Percentiles rank a stretch among this genome's conserved stretches.
These are phyloP conservation scores for Periglandula ipomoeae DNA, from an alignment of 2,329 filamentous ascomycete genomes.

Conservation along the genomic window DNA sequence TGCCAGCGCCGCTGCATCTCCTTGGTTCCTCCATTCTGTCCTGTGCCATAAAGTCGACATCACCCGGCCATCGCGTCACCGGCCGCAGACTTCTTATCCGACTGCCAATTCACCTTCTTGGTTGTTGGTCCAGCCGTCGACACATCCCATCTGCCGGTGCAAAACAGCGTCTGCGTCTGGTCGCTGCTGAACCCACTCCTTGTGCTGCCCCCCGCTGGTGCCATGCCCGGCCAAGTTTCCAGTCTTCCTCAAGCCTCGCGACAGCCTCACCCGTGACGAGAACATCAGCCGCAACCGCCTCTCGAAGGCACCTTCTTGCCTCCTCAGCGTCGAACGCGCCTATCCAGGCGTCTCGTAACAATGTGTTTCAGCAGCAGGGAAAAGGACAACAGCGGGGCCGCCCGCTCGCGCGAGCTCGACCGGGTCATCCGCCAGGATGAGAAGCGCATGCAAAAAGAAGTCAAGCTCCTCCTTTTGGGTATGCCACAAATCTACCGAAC, in stretches of 20 bases:
- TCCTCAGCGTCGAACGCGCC: not conserved
- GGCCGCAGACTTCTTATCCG: not conserved
- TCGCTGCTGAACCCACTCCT: not conserved
- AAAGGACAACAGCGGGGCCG: constrained; percentile 34
- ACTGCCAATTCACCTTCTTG: not conserved
- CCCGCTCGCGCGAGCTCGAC: constrained; percentile 71
- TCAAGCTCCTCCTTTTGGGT: constrained; percentile 93
- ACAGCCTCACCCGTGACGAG: not conserved
- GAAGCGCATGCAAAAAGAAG: constrained; percentile 75
- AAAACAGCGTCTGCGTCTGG: not conserved
- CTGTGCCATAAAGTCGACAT: not conserved
- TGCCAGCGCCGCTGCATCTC: not conserved
- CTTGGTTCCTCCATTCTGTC: not conserved
- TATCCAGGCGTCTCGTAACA: constrained; percentile 6
- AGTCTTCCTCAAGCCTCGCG: not conserved
- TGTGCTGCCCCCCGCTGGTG: not conserved
- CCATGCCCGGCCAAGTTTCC: not conserved
- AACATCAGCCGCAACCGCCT: not conserved
- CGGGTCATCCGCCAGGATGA: constrained; percentile 77
- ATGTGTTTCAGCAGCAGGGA: constrained; percentile 59
- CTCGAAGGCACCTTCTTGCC: not conserved
- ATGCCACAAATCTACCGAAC: constrained; percentile 9
- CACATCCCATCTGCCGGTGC: not conserved
- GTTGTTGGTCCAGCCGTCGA: not conserved
- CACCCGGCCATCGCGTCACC: not conserved